Base-by-base conservation (phyloP, 1,284 basidiomycete genomes). In the Marasmius sp. region DNA sequence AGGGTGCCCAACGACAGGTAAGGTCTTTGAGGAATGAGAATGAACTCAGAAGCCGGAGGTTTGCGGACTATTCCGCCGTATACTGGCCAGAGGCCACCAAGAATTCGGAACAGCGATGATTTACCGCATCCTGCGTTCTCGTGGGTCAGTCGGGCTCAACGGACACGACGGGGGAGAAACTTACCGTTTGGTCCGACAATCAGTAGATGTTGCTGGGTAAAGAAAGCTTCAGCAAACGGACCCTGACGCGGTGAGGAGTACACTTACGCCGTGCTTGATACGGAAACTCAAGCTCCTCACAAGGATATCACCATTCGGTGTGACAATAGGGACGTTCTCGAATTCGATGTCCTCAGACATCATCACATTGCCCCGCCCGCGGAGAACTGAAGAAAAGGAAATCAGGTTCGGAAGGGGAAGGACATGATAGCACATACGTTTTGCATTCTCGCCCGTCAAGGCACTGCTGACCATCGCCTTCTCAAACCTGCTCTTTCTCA, bases 41-140 rank as follows among this genome's bases (percentile, higher is more conserved):
- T 94, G 74, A 99, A 98, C 63, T 96, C 87, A 8, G 85, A 85
- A 6, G 94, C 90, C 16, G 91, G 86, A 0, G 97, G 97, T 75
- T 98, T 98, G 69, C 91, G 88, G n/a, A 99, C 95, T 11, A 86
- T 82, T 0, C 97, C 97, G 18, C 93, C 97, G 70, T 98, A 97
- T 4, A 98, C 92, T 1, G 97, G 96, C 96, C 97, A 99, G 7
- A 99, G 85, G 18, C 96, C 97, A 47, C 96, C 97, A 2, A 99
- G 81, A 63, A 98, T 97, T 33, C 97, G 88, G 83, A 97, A 98
- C 56, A 98, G 78, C 6, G 91, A 94, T 0, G 91, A 93, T 74
- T 97, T 97, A 27, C 95, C 95, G 68, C 93, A 92, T 10, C 89
- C 88, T 88, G 64, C 37, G 6, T 11, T 59, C 34, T 33, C 12